A percentile compares a stretch with the other conserved stretches of the same genome.
Evolutionary conservation across 139 green algal genomes (phyloP).

Genomic region (Chlorella vulgaris): DNA sequence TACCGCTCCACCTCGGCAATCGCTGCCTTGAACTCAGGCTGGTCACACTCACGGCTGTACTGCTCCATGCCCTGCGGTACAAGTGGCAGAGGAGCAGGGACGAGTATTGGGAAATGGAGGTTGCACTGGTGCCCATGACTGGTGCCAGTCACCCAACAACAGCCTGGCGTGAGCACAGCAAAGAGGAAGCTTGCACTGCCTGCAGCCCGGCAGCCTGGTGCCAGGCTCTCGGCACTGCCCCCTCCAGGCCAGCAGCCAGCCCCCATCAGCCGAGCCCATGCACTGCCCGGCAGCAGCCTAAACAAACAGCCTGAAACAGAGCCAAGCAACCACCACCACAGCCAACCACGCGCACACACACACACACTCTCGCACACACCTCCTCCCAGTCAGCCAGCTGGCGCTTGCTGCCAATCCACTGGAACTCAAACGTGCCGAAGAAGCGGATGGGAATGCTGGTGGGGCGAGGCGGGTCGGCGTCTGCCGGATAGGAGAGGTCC

Average conservation of each 20-base stretch:
- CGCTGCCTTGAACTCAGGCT: slow-evolving; percentile 22
- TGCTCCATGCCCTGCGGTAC: slow-evolving; percentile 19
- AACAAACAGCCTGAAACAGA: too few species aligned
- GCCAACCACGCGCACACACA: neutral
- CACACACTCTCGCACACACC: neutral
- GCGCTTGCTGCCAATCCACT: slow-evolving; percentile 44
- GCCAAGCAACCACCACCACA: too few species aligned
- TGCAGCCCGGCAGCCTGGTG: too few species aligned
- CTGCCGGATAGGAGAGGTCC: slow-evolving; percentile 36
- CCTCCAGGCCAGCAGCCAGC: too few species aligned
- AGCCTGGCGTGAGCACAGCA: too few species aligned
- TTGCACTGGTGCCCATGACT: too few species aligned
- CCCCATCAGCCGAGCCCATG: too few species aligned
- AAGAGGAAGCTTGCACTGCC: too few species aligned
- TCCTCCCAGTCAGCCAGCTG: slow-evolving; percentile 40
- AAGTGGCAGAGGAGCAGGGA: neutral
- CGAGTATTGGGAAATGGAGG: neutral
- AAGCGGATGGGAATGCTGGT: slow-evolving; percentile 44
- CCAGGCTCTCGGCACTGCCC: too few species aligned
- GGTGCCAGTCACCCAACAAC: too few species aligned
- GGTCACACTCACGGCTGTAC: slow-evolving; percentile 31
- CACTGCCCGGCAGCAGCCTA: too few species aligned
- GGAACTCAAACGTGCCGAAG: slow-evolving; percentile 46
- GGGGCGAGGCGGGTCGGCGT: slow-evolving; percentile 43
- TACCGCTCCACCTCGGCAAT: slow-evolving; percentile 32